Evolutionary conservation across 1,139 yeast species (phyloP).

Genomic region (Protomyces inundatus): DNA sequence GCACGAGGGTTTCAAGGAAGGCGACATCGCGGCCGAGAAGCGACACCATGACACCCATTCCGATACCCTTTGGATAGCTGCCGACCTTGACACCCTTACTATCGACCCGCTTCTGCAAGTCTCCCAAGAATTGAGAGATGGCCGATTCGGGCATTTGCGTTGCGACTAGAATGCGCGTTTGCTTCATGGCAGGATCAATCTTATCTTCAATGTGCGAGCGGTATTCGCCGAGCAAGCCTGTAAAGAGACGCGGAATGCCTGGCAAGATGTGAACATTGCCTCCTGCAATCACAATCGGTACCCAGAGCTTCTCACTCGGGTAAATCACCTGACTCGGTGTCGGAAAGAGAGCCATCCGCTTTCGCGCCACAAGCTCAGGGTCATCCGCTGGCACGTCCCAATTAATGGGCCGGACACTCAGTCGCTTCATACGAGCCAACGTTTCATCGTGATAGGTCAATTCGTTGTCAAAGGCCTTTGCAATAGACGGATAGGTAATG

Average conservation of each 20-base stretch:
- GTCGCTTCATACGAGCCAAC: conserved; percentile 53
- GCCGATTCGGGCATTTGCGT: conserved; percentile 59
- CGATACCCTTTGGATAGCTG: conserved; percentile 71
- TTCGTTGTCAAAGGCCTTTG: conserved; percentile 55
- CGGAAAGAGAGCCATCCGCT: conserved; percentile 68
- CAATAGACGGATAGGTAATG: conserved; percentile 65
- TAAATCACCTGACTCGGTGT: conserved; percentile 45
- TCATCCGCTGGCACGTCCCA: conserved; percentile 37
- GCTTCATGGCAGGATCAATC: conserved; percentile 39
- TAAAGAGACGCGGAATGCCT: conserved; percentile 58
- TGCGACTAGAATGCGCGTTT: conserved; percentile 54
- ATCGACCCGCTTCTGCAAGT: conserved; percentile 49
- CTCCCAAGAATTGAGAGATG: conserved; percentile 59
- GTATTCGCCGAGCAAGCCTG: conserved; percentile 47
- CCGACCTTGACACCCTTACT: conserved; percentile 60
- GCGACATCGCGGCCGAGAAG: conserved; percentile 18
- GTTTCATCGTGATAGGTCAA: conserved; percentile 54
- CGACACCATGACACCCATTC: conserved; percentile 43
- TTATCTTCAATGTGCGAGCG: conserved; percentile 38
- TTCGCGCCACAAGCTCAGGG: conserved; percentile 53
- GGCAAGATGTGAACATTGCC: conserved; percentile 66
- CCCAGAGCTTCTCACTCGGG: conserved; percentile 63
- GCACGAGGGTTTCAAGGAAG: conserved; percentile 12
- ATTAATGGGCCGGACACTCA: conserved; percentile 45
- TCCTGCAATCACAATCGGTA: conserved; percentile 67